Evolutionary conservation across 352 stramenopile genomes (phyloP).

Genomic region (Thalassiosira livingstoniorum): DNA sequence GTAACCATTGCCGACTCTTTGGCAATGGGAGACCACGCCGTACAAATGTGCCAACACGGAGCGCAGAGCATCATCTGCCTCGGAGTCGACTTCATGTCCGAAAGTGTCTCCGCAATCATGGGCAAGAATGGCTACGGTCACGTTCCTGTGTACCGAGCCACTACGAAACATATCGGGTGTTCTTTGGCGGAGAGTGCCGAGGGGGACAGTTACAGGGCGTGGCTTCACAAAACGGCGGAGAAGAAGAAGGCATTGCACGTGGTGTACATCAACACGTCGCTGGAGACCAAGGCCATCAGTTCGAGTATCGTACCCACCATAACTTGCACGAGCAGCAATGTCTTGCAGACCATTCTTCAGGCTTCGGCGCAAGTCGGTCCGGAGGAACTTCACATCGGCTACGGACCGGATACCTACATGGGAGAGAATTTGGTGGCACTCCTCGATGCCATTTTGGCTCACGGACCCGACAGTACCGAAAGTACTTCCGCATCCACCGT

Average conservation of each 20-base stretch:
- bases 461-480: too few species aligned
- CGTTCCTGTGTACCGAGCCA: slow-evolving; percentile 95
- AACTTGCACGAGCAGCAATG: slow-evolving; percentile 96
- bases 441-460: slow-evolving; percentile 81
- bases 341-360: slow-evolving; percentile 96
- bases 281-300: slow-evolving; percentile 94
- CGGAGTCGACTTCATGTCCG: slow-evolving; percentile 98
- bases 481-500: too few species aligned
- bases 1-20: slow-evolving; percentile 96
- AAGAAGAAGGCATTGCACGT: slow-evolving; percentile 91
- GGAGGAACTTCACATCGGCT: slow-evolving; percentile 89
- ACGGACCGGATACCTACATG: slow-evolving; percentile 98
- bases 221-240: slow-evolving; percentile 86
- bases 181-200: slow-evolving; percentile 94
- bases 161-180: slow-evolving; percentile 93
- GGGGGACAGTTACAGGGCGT: slow-evolving; percentile 92
- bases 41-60: slow-evolving; percentile 90
- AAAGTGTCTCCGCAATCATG: slow-evolving; percentile 94
- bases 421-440: slow-evolving; percentile 96
- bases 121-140: slow-evolving; percentile 91
- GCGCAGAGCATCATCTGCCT: slow-evolving; percentile 90
- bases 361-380: slow-evolving; percentile 90
- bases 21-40: slow-evolving; percentile 96
- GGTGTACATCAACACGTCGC: slow-evolving; percentile 98
- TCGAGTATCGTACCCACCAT: slow-evolving; percentile 95